Conservation (phyloP, 1,139 yeast species). For the Martiniozyma asiatica region DNA sequence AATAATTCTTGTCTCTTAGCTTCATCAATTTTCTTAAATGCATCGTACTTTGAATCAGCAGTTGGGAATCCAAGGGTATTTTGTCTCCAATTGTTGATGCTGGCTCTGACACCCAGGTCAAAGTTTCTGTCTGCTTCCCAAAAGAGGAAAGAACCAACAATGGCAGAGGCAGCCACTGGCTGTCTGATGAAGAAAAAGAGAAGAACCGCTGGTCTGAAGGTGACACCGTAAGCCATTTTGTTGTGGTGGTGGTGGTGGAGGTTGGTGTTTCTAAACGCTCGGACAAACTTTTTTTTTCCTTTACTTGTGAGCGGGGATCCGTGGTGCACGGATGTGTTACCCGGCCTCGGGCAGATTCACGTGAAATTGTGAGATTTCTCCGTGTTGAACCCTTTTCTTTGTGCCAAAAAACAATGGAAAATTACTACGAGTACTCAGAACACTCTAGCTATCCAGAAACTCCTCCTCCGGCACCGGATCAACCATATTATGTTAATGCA, state of each 20-base stretch:
- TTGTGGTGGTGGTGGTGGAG: too few relatives aligned
- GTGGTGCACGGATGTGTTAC: not conserved
- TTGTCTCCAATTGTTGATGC: conserved; percentile 18
- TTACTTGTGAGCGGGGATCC: not conserved
- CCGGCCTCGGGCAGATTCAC: too few relatives aligned
- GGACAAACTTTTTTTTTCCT: too few relatives aligned
- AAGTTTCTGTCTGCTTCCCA: conserved; percentile 25
- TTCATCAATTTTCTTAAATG: conserved; percentile 21
- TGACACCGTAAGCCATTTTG: conserved; percentile 18
- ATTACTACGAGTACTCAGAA: too few relatives aligned
- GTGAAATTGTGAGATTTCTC: too few relatives aligned
- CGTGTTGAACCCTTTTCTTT: too few relatives aligned
- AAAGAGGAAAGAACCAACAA: conserved; percentile 20
- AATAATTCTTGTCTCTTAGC: conserved; percentile 17
- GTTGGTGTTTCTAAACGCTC: not conserved
- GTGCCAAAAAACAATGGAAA: too few relatives aligned
- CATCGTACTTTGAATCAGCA: conserved; percentile 16
- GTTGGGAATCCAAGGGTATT: conserved; percentile 22
- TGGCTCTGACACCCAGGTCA: conserved; percentile 20
- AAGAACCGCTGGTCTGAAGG: conserved; percentile 24
- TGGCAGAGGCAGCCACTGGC: conserved; percentile 23
- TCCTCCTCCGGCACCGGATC: conserved; percentile 55
- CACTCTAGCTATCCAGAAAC: too few relatives aligned
- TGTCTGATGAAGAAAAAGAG: conserved; percentile 24
- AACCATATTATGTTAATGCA: conserved; percentile 95